These are phyloP conservation scores for Zopfia rhizophila DNA, from an alignment of 2,329 filamentous ascomycete species.

Conservation along the genomic window DNA sequence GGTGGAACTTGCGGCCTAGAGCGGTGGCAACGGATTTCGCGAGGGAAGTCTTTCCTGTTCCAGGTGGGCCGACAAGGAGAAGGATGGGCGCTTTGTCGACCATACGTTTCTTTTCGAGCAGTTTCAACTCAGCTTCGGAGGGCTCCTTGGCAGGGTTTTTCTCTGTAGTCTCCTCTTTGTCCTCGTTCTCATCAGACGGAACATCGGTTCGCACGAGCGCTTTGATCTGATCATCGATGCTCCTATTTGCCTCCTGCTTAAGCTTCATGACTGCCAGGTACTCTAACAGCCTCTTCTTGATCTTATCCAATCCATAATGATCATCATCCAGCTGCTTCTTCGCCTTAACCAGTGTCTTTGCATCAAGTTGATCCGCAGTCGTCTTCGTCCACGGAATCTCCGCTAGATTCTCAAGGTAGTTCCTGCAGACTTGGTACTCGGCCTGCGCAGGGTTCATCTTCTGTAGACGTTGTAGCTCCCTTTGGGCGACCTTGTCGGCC, in stretches of 20 bases:
- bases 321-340: slow-evolving; percentile 93
- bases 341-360: slow-evolving; percentile 79
- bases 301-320: slow-evolving; percentile 94
- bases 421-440: slow-evolving; percentile 92
- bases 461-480: slow-evolving; percentile 85
- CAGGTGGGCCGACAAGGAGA: slow-evolving; percentile 90
- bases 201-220: slow-evolving; percentile 59
- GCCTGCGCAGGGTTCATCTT: slow-evolving; percentile 98
- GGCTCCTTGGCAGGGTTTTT: slow-evolving; percentile 54
- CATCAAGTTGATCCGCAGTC: slow-evolving; percentile 87
- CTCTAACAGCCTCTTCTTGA: slow-evolving; percentile 95
- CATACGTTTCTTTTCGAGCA: slow-evolving; percentile 84
- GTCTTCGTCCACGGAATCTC: slow-evolving; percentile 92
- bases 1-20: slow-evolving; percentile 93
- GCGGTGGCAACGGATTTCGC: slow-evolving; percentile 93
- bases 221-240: slow-evolving; percentile 80
- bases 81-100: slow-evolving; percentile 96
- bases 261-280: slow-evolving; percentile 96
- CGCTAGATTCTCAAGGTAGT: slow-evolving; percentile 91
- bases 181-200: slow-evolving; percentile 47
- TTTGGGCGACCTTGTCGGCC: slow-evolving; percentile 87
- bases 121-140: slow-evolving; percentile 70
- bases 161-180: slow-evolving; percentile 49
- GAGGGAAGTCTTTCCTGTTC: slow-evolving; percentile 94
- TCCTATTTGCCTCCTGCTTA: slow-evolving; percentile 89